These are phyloP conservation scores for Trichoderma sp. DNA, from an alignment of 2,329 filamentous ascomycete genomes.

Conservation along the genomic window DNA sequence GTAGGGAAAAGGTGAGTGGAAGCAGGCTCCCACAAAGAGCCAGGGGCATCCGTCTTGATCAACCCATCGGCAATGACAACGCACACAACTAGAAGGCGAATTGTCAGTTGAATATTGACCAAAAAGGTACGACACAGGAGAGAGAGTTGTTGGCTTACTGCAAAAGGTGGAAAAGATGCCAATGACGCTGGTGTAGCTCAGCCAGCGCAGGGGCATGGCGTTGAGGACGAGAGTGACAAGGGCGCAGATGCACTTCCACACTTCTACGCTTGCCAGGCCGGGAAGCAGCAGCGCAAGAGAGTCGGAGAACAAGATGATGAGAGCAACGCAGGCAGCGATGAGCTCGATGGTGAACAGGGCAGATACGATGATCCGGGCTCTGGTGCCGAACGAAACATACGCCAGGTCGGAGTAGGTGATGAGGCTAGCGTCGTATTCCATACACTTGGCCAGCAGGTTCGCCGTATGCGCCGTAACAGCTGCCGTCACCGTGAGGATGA, in stretches of 20 bases:
- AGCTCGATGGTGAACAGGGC: constrained; percentile 86
- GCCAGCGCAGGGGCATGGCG: constrained; percentile 75
- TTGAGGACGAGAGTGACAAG: constrained; percentile 75
- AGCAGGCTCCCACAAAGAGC: constrained; percentile 78
- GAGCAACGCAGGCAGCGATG: constrained; percentile 80
- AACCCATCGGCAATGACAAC: constrained; percentile 85
- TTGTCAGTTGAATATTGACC: constrained; percentile 8
- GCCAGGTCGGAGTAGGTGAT: constrained; percentile 95
- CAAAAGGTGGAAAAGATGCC: constrained; percentile 88
- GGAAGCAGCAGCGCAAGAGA: constrained; percentile 78
- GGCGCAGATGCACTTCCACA: constrained; percentile 85
- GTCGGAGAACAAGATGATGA: constrained; percentile 91
- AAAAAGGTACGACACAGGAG: background rate
- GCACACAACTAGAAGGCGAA: constrained; percentile 57
- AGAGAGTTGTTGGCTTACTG: constrained; percentile 57
- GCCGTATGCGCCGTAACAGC: constrained; percentile 81
- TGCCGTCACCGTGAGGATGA: constrained; percentile 71
- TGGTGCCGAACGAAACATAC: constrained; percentile 82
- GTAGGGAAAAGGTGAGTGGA: constrained; percentile 76
- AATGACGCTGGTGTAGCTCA: constrained; percentile 88
- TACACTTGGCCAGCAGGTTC: constrained; percentile 77
- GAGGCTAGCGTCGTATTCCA: constrained; percentile 78
- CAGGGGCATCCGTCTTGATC: constrained; percentile 72
- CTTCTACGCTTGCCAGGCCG: constrained; percentile 57
- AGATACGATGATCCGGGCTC: constrained; percentile 76